Evolutionary conservation across 2,329 filamentous ascomycete genomes (phyloP).

Genomic region (Monosporascus sp.): DNA sequence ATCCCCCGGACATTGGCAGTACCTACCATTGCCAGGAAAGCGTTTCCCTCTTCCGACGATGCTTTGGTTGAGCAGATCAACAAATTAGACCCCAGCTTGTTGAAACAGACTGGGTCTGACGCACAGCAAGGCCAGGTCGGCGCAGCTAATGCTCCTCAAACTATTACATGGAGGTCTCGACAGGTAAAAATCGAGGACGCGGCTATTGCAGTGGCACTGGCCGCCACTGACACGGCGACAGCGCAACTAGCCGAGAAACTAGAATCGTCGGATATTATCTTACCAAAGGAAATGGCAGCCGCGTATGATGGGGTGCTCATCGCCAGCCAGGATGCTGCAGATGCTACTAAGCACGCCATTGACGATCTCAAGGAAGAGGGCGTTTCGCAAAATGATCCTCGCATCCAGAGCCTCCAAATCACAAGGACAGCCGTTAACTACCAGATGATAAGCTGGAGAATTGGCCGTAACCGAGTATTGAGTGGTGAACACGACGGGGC

Average conservation of each 20-base stretch:
- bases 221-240: slow-evolving; percentile 55
- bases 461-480: slow-evolving; percentile 85
- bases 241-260: slow-evolving; percentile 43
- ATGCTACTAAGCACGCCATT: slow-evolving; percentile 88
- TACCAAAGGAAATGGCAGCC: slow-evolving; percentile 65
- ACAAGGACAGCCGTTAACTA: slow-evolving; percentile 92
- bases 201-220: slow-evolving; percentile 79
- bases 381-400: slow-evolving; percentile 72
- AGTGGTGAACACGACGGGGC: slow-evolving; percentile 79
- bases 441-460: slow-evolving; percentile 88
- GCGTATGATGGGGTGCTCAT: slow-evolving; percentile 89
- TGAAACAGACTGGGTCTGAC: slow-evolving; percentile 51
- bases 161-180: slow-evolving; percentile 78
- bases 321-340: slow-evolving; percentile 86
- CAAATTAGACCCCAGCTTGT: slow-evolving; percentile 60
- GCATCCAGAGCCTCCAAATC: slow-evolving; percentile 89
- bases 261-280: slow-evolving; percentile 34
- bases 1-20: slow-evolving; percentile 81
- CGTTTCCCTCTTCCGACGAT: slow-evolving; percentile 63
- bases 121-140: slow-evolving; percentile 43
- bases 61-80: slow-evolving; percentile 63
- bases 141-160: slow-evolving; percentile 58
- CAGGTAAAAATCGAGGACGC: slow-evolving; percentile 89
- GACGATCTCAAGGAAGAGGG: slow-evolving; percentile 84
- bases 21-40: slow-evolving; percentile 68